phyloP scores from a whole-genome alignment of 2,329 filamentous ascomycete genomes.

The Ustulina deusta region DNA sequence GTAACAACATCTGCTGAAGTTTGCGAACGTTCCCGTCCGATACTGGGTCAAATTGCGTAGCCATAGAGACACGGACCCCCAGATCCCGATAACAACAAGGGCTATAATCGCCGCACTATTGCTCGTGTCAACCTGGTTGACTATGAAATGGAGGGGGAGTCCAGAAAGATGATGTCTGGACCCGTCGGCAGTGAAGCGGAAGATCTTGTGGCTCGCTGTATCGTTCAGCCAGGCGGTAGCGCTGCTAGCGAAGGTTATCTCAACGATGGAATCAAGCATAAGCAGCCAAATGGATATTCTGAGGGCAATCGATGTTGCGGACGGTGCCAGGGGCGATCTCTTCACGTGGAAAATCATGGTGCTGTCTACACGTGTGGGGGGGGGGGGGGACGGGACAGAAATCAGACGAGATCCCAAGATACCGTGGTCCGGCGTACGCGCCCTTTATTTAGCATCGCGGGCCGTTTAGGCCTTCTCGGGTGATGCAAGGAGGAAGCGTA shows the following conservation, averaged over 20 bases:
- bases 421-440: neutral
- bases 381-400: too few relatives aligned
- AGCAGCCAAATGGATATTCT: slow-evolving; percentile 50
- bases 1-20: slow-evolving; percentile 45
- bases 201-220: slow-evolving; percentile 46
- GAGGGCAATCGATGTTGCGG: slow-evolving; percentile 38
- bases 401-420: neutral
- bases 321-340: neutral
- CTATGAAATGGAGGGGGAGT: slow-evolving; percentile 51
- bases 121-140: slow-evolving; percentile 57
- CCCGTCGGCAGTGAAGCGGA: slow-evolving; percentile 44
- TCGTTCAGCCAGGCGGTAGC: slow-evolving; percentile 55
- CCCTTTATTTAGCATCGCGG: neutral
- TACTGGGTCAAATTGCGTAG: slow-evolving; percentile 46
- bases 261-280: slow-evolving; percentile 54
- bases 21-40: slow-evolving; percentile 31
- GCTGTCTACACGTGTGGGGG: neutral
- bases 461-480: neutral
- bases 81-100: slow-evolving; percentile 52
- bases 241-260: slow-evolving; percentile 55
- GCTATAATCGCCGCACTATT: slow-evolving; percentile 57
- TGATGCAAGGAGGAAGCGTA: neutral
- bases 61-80: slow-evolving; percentile 50
- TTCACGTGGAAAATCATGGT: slow-evolving; percentile 24
- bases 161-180: slow-evolving; percentile 48